Base-by-base conservation (phyloP, 441 rosid genomes). In the Populus hybrid region DNA sequence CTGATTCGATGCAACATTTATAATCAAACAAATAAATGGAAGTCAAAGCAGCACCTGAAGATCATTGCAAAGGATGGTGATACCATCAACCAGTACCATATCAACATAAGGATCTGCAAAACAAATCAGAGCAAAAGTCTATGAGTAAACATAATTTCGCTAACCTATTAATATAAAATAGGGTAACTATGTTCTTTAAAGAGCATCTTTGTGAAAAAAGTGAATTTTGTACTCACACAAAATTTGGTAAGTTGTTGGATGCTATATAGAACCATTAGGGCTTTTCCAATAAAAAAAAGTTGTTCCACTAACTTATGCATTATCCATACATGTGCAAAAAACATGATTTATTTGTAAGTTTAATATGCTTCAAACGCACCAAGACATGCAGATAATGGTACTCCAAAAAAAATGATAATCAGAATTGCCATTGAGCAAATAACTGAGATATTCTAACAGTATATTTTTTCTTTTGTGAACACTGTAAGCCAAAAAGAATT, bases 81-180 rank as follows among this genome's bases (percentile, higher is more conserved):
- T 84, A 67, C 99, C 99, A 81, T 95, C 99, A 29, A 86, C 98
- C 70, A 90, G 76, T 76, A 95, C 85, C 98, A 95, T 93, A 84
- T 95, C 99, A 76, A 79, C 80, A 83, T 89, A 84, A 9, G 83
- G 94, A 81, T 95, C 99, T 95, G 94, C 85, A 85, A 64, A 78
- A 68, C 12, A 71, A 59, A 83, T 69, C 9, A 56, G 3, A 71
- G 68, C 56, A 76, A 71, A 73, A 63, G 69, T 64, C 67, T 77
- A 65, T 56, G n/a, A 85, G 38, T 68, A n/a, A 56, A 75, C 56
- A 76, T 10, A 20, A 21, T 56, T 33, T 21, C 12, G 1, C 11
- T 24, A 63, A 64, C 3, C 59, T 29, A 40, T 14, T 71, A 4
- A 11, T 50, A 74, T 40, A 59, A 24, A 70, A 33, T 29, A 68